Evolutionary conservation across 1,139 yeast species (phyloP), one percentile per base, ranked within the genome.

Genomic region (Scheffersomyces lignicola): DNA sequence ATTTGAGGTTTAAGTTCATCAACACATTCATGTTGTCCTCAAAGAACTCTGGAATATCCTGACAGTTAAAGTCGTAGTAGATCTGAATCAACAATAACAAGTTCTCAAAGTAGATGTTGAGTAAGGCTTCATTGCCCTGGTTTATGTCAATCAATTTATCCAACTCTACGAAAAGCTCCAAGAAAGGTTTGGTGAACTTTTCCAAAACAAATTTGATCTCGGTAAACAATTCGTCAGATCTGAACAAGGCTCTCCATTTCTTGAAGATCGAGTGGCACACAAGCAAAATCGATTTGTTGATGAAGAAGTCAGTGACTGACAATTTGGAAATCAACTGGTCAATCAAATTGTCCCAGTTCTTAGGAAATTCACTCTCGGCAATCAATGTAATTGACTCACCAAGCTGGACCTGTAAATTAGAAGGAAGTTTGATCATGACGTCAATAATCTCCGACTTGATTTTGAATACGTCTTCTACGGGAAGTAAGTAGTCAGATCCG

Each of bases 211-310:
- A 68, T 53, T 85, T 80, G 52, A 94, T 94, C 56, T 94, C 99
- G 39, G 77, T 60, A 55, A 88, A 90, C 39, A 94, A 73, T 36
- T 82, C 97, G 58, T 94, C 96, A 2, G 96, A 84, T 50, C 97
- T 75, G 56, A 88, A 88, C 37, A 92, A 69, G 1, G 97, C 96
- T 54, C 98, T 76, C 99, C 99, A 94, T 62, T 95, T 80, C 56
- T 85, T 88, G 65, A 92, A 94, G 43, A 94, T 90, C 0, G 97
- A 86, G 58, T 94, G 98, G 7, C 97, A 95, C 13, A 94, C 97
- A 12, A 82, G 75, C 42, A 94, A 66, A 6, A 94, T 92, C 35
- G 97, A 96, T 49, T 83, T 85, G 56, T 89, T 89, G 37, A 80
- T 76, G 12, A 74, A 71, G 68, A 87, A 80, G 54, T 89, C 90